Conservation (phyloP, 768 basidiomycete species). For the Russula foetens region DNA sequence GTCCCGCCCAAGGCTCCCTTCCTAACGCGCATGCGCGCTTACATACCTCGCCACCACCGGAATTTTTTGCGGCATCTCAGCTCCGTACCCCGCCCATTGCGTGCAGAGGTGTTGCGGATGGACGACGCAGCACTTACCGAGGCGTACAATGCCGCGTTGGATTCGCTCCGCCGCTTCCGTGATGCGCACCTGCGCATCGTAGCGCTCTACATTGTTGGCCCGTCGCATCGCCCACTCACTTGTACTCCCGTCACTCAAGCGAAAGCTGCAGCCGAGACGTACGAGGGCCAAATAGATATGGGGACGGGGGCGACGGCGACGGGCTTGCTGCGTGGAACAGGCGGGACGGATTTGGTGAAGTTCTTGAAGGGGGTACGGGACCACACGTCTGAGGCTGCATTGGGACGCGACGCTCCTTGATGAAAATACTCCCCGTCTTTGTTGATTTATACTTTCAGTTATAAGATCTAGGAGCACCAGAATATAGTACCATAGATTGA, state of each 20-base stretch:
- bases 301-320: slow-evolving; percentile 17
- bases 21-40: slow-evolving; percentile 46
- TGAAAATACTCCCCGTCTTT: background rate
- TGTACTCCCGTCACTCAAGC: background rate
- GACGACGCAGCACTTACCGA: slow-evolving; percentile 23
- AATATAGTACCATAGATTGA: too few species aligned
- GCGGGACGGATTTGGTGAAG: slow-evolving; percentile 46
- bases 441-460: too few species aligned
- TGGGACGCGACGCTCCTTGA: slow-evolving; percentile 14
- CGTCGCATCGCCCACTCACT: slow-evolving; percentile 28
- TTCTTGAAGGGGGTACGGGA: slow-evolving; percentile 53
- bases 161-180: slow-evolving; percentile 45
- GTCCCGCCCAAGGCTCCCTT: slow-evolving; percentile 26
- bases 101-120: slow-evolving; percentile 31
- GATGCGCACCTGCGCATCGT: slow-evolving; percentile 53
- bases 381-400: slow-evolving; percentile 33
- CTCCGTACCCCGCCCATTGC: slow-evolving; percentile 39
- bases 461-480: too few species aligned
- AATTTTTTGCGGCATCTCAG: slow-evolving; percentile 47
- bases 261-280: background rate
- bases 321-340: slow-evolving; percentile 39
- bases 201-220: slow-evolving; percentile 47
- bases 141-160: slow-evolving; percentile 44
- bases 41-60: slow-evolving; percentile 57
- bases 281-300: background rate